Conservation (phyloP, 78 protist genomes). For the Dictyostelium discoideum region DNA sequence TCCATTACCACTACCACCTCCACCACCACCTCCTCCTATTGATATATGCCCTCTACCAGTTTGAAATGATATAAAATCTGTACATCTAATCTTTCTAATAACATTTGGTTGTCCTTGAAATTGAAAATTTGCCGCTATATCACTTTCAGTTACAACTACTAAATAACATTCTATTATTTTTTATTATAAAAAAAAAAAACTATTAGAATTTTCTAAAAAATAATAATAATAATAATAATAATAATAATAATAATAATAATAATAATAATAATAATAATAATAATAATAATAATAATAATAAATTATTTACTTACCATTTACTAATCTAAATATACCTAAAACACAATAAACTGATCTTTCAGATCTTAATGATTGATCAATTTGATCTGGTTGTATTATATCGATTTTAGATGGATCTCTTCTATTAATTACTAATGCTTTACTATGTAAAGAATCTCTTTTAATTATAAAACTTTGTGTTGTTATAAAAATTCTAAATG, state of each 20-base stretch:
- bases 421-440: slow-evolving; percentile 52
- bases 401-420: slow-evolving; percentile 42
- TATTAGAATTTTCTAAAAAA: too few species aligned
- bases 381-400: neutral
- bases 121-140: slow-evolving; percentile 31
- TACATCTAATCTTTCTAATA: slow-evolving; percentile 41
- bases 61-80: slow-evolving; percentile 59
- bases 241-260: too few species aligned
- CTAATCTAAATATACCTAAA: slow-evolving; percentile 46
- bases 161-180: slow-evolving; percentile 39
- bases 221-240: too few species aligned
- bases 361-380: slow-evolving; percentile 10
- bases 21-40: neutral
- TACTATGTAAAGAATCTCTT: slow-evolving; percentile 26
- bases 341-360: slow-evolving; percentile 27
- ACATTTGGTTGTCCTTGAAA: slow-evolving; percentile 60
- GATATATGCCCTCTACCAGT: slow-evolving; percentile 30
- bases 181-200: too few species aligned
- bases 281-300: too few species aligned
- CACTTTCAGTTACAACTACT: slow-evolving; percentile 52
- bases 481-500: slow-evolving; percentile 37
- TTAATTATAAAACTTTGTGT: slow-evolving; percentile 20
- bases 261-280: too few species aligned
- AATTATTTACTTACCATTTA: slow-evolving; percentile 6
- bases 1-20: neutral